A percentile compares a stretch with the other conserved stretches of the same genome.
phyloP scores from a whole-genome alignment of 257 asterid genomes.

The Nicotiana noctiflora region DNA sequence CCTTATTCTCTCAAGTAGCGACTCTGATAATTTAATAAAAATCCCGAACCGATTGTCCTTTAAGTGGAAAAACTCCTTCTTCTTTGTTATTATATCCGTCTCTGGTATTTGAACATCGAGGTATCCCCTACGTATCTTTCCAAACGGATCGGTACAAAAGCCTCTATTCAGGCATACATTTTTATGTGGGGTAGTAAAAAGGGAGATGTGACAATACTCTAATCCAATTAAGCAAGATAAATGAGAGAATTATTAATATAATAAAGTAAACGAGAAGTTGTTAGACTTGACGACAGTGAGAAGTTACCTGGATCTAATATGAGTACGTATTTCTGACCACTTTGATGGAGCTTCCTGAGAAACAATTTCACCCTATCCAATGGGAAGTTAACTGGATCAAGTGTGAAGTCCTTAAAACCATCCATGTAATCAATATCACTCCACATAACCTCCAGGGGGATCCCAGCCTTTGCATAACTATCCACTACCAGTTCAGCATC shows the following conservation, averaged over 20 bases:
- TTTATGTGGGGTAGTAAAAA: too few relatives aligned
- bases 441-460: conserved; percentile 29
- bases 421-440: conserved; percentile 31
- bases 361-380: conserved; percentile 13
- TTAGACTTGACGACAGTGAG: background rate
- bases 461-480: conserved; percentile 18
- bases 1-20: too few relatives aligned
- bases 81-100: too few relatives aligned
- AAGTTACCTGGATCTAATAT: conserved; percentile 29
- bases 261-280: background rate
- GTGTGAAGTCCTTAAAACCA: conserved; percentile 24
- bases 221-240: background rate
- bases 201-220: too few relatives aligned
- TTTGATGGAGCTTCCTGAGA: conserved; percentile 16
- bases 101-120: too few relatives aligned
- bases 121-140: too few relatives aligned
- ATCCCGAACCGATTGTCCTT: too few relatives aligned
- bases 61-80: too few relatives aligned
- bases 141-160: too few relatives aligned
- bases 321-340: conserved; percentile 20
- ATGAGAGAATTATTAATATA: background rate
- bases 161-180: too few relatives aligned
- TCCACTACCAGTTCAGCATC: conserved; percentile 18
- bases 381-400: conserved; percentile 24
- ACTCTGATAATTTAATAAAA: too few relatives aligned